A percentile compares a stretch with the other conserved stretches of the same genome.
These are phyloP conservation scores for Rosa lucieae DNA, from an alignment of 306 rosid species.

Conservation along the genomic window DNA sequence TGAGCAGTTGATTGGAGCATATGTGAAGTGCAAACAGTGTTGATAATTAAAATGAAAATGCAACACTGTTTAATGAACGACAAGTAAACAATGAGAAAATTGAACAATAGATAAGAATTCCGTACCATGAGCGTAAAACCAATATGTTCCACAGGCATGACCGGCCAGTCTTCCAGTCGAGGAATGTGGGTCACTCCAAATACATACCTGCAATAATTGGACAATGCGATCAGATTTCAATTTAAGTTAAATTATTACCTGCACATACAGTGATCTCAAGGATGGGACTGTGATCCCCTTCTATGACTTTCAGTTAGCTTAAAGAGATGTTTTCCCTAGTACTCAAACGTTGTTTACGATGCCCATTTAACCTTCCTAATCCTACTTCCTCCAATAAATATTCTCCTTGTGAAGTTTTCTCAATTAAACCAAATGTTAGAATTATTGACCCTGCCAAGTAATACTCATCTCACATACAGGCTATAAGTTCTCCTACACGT, in stretches of 20 bases:
- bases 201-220: constrained; percentile 56
- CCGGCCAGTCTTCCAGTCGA: constrained; percentile 82
- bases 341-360: not conserved
- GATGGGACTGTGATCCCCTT: not conserved
- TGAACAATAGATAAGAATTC: not conserved
- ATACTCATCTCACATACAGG: not conserved
- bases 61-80: not conserved
- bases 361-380: not conserved
- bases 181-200: constrained; percentile 82
- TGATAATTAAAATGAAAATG: not conserved
- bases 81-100: not conserved
- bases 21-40: not conserved
- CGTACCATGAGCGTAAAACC: constrained; percentile 73
- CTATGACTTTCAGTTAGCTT: not conserved
- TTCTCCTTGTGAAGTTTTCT: not conserved
- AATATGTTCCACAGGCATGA: constrained; percentile 76
- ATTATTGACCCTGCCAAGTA: not conserved
- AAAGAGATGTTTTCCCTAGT: not conserved
- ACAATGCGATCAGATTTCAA: not conserved
- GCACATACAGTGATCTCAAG: not conserved
- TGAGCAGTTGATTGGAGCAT: not conserved
- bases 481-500: not conserved
- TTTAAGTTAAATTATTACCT: not conserved
- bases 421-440: not conserved
- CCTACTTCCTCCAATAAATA: not conserved